phyloP scores from a whole-genome alignment of 768 basidiomycete genomes.

The Agaricus blazei region DNA sequence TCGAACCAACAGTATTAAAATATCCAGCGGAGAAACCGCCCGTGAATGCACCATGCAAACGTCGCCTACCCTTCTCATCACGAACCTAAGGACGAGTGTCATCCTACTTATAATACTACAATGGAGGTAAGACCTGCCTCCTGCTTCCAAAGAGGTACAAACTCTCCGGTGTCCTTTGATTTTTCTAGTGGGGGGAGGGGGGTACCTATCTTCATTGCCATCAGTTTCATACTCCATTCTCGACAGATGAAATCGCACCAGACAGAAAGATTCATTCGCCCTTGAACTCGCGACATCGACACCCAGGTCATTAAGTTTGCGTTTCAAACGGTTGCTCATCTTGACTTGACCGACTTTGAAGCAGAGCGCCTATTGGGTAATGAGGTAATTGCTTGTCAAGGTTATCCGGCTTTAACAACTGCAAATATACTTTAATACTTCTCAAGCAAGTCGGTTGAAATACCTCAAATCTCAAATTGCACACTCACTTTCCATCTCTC shows the following conservation, averaged over 20 bases:
- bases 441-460: not conserved
- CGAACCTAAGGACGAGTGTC: slow-evolving; percentile 48
- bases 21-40: slow-evolving; percentile 98
- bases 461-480: no score
- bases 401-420: not conserved
- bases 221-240: slow-evolving; percentile 5
- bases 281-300: slow-evolving; percentile 64
- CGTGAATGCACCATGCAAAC: slow-evolving; percentile 98
- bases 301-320: slow-evolving; percentile 78
- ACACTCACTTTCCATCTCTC: no score
- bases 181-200: slow-evolving; percentile 94
- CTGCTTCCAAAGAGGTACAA: slow-evolving; percentile 97
- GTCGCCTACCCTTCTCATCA: slow-evolving; percentile 87
- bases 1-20: slow-evolving; percentile 93
- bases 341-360: not conserved
- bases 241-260: slow-evolving; percentile 40
- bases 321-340: slow-evolving; percentile 62
- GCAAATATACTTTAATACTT: not conserved
- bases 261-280: slow-evolving; percentile 81
- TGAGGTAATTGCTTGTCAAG: slow-evolving; percentile 3
- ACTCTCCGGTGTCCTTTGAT: slow-evolving; percentile 87
- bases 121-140: slow-evolving; percentile 48
- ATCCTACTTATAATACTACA: not conserved
- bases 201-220: slow-evolving; percentile 72
- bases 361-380: not conserved